A percentile compares a stretch with the other conserved stretches of the same genome.
These are phyloP conservation scores for Chaetomium olivaceum DNA, from an alignment of 2,329 filamentous ascomycete genomes.

Conservation along the genomic window DNA sequence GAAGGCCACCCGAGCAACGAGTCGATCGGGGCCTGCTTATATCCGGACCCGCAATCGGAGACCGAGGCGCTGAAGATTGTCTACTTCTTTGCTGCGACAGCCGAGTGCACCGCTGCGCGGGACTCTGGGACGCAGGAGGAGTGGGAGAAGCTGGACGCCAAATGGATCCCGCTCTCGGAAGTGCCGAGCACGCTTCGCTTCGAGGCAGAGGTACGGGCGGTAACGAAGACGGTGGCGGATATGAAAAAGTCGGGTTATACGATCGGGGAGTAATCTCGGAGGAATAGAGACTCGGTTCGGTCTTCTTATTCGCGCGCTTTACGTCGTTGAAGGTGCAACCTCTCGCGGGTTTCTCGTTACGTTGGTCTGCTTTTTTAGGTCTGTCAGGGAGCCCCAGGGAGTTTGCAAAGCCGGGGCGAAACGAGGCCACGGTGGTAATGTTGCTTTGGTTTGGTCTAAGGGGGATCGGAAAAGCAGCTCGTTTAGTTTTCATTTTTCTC, in stretches of 20 bases:
- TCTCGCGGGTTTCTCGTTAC: background rate
- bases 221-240: constrained; percentile 30
- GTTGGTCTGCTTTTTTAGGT: background rate
- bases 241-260: constrained; percentile 30
- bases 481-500: background rate
- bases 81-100: constrained; percentile 44
- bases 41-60: constrained; percentile 40
- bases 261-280: constrained; percentile 18
- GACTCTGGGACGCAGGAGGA: constrained; percentile 36
- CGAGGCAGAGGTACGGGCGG: constrained; percentile 32
- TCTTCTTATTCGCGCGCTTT: no score
- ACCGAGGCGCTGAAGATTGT: constrained; percentile 43
- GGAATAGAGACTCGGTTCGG: background rate
- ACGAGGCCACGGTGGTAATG: background rate
- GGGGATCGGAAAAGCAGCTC: background rate
- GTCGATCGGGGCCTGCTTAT: constrained; percentile 41
- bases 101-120: constrained; percentile 33
- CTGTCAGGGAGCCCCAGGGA: background rate
- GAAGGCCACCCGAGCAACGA: constrained; percentile 39
- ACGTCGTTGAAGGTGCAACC: background rate
- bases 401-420: background rate
- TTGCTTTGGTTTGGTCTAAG: background rate
- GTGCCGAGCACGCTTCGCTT: constrained; percentile 34
- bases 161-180: constrained; percentile 33
- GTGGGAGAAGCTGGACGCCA: constrained; percentile 36